Percentiles rank a stretch among this genome's conserved stretches.
phyloP scores from a whole-genome alignment of 768 basidiomycete genomes.

The Mycena latifolia region DNA sequence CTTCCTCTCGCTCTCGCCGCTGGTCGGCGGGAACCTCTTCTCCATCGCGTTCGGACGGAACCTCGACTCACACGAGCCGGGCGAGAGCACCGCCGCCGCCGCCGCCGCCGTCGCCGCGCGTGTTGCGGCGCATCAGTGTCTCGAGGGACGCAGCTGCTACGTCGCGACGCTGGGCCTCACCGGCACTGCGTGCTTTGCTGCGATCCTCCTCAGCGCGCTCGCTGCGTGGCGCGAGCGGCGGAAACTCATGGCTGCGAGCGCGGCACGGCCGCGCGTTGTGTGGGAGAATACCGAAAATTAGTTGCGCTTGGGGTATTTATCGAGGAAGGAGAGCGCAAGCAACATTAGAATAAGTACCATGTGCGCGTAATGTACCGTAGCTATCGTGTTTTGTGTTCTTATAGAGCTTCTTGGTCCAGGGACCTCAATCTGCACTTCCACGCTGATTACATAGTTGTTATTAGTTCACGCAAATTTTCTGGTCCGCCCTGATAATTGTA shows the following conservation, averaged over 20 bases:
- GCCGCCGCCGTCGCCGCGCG: not conserved
- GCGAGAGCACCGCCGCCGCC: conserved; percentile 26
- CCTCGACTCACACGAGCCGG: conserved; percentile 68
- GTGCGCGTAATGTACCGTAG: conserved; percentile 6
- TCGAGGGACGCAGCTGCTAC: conserved; percentile 51
- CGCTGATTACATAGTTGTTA: no score
- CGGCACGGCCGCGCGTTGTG: conserved; percentile 35
- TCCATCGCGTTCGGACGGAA: conserved; percentile 76
- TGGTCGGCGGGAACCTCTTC: conserved; percentile 74
- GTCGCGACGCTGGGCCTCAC: conserved; percentile 50
- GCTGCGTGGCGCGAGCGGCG: conserved; percentile 51
- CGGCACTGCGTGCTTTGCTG: conserved; percentile 47
- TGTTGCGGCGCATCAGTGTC: conserved; percentile 52
- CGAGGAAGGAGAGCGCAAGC: not conserved
- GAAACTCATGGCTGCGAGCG: conserved; percentile 47
- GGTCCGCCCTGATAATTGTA: no score
- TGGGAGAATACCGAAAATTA: conserved; percentile 38
- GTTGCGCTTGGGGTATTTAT: not conserved
- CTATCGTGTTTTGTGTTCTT: conserved; percentile 3
- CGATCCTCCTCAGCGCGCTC: conserved; percentile 51
- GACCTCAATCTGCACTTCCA: no score
- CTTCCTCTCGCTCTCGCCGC: conserved; percentile 67
- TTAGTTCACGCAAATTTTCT: no score
- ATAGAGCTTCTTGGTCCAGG: not conserved
- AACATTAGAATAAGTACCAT: not conserved